Percentiles rank a stretch among this genome's conserved stretches.
phyloP scores from a whole-genome alignment of 176 grass and related monocot species.

The Lolium multiflorum region DNA sequence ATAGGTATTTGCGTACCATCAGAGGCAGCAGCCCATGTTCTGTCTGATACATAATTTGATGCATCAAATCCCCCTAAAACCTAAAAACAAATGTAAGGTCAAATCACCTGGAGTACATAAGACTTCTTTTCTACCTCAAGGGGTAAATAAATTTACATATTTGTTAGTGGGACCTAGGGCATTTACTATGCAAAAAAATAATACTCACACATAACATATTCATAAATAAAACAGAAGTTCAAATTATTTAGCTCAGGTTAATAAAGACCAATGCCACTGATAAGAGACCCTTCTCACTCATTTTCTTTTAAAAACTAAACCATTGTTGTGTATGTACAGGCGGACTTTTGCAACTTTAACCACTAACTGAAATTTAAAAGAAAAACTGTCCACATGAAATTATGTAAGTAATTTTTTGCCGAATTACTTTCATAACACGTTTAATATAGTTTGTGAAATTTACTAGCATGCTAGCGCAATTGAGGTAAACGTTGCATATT shows the following conservation, averaged over 20 bases:
- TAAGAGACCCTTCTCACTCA: not conserved
- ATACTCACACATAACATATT: not conserved
- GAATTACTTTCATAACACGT: conserved; percentile 3
- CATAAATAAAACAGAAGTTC: too few species aligned
- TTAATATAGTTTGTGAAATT: not conserved
- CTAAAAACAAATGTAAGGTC: conserved; percentile 45
- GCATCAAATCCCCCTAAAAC: conserved; percentile 84
- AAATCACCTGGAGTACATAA: conserved; percentile 3
- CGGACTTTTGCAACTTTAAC: not conserved
- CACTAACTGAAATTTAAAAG: not conserved
- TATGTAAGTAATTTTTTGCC: not conserved
- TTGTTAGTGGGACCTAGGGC: not conserved
- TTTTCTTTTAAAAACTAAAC: not conserved
- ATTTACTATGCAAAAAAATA: not conserved
- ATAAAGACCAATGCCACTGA: conserved; percentile 9
- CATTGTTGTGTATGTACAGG: not conserved
- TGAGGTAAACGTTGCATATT: not conserved
- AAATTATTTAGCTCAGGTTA: not conserved
- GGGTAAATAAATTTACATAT: conserved; percentile 8
- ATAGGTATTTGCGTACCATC: conserved; percentile 86
- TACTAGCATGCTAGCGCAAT: not conserved
- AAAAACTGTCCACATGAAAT: not conserved
- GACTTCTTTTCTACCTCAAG: conserved; percentile 15
- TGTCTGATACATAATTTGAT: conserved; percentile 89
- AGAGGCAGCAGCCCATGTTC: conserved; percentile 77